These are phyloP conservation scores for Backusella australiensis DNA, from an alignment of 192 early-diverging fungal species.

Conservation along the genomic window DNA sequence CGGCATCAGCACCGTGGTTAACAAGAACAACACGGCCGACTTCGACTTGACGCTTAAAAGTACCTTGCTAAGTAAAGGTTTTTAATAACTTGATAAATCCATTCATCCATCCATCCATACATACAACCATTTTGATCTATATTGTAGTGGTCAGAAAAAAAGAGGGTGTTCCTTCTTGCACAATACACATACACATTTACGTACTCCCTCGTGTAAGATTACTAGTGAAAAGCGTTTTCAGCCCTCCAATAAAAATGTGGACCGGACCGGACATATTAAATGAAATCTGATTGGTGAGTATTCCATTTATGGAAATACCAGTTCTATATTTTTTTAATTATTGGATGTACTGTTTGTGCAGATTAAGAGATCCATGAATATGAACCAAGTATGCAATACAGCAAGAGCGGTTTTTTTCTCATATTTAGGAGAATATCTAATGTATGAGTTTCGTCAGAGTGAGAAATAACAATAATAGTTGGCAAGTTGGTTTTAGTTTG, in stretches of 20 bases:
- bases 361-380: too few species aligned
- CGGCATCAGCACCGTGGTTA: slow-evolving; percentile 90
- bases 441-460: background rate
- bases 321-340: too few species aligned
- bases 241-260: background rate
- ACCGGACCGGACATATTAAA: background rate
- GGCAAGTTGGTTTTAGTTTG: background rate
- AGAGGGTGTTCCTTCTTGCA: slow-evolving; percentile 1
- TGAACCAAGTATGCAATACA: too few species aligned
- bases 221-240: too few species aligned
- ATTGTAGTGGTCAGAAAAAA: slow-evolving; percentile 9
- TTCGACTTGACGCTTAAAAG: slow-evolving; percentile 93
- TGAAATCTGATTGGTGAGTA: background rate
- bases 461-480: background rate
- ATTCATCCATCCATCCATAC: slow-evolving; percentile 10
- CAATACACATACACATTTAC: slow-evolving; percentile 3
- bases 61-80: slow-evolving; percentile 32
- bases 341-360: too few species aligned
- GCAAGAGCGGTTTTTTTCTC: too few species aligned
- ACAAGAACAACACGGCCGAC: slow-evolving; percentile 97
- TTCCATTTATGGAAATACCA: background rate
- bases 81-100: background rate
- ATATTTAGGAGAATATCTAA: background rate
- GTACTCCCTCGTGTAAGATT: too few species aligned
- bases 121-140: slow-evolving; percentile 23